Evolutionary conservation across 2,329 filamentous ascomycete genomes (phyloP).

Genomic region (Mollisiaceae sp.): DNA sequence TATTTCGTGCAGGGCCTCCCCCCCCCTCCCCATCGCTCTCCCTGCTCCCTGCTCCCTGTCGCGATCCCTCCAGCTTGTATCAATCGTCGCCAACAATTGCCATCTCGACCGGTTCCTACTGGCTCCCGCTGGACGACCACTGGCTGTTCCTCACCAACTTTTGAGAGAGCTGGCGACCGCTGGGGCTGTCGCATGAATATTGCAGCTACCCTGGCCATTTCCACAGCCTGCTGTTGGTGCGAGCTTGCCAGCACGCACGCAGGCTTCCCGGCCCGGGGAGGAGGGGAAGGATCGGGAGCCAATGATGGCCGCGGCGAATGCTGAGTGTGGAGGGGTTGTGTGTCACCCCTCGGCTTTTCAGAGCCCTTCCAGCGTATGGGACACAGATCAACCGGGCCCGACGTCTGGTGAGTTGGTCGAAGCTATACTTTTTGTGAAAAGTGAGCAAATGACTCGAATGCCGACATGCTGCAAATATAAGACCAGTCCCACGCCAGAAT

Average conservation of each 20-base stretch:
- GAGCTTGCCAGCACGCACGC: conserved; percentile 19
- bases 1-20: neutral
- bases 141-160: neutral
- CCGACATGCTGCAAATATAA: conserved; percentile 9
- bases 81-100: conserved; percentile 2
- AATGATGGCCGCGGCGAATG: conserved; percentile 8
- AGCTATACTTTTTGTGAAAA: conserved; percentile 9
- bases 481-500: neutral
- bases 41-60: neutral
- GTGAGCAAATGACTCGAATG: conserved; percentile 16
- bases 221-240: conserved; percentile 12
- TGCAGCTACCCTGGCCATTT: conserved; percentile 11
- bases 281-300: neutral
- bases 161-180: neutral
- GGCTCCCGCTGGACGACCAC: neutral
- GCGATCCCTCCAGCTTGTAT: neutral
- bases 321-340: conserved; percentile 11
- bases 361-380: conserved; percentile 2
- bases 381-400: neutral
- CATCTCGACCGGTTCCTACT: neutral
- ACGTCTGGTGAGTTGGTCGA: conserved; percentile 15
- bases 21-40: neutral
- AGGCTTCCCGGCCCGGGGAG: conserved; percentile 26
- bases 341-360: conserved; percentile 2
- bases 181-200: conserved; percentile 3